Percentiles rank a stretch among this genome's conserved stretches.
Evolutionary conservation across 768 basidiomycete species (phyloP).

Genomic region (Leucocoprinus sp.): DNA sequence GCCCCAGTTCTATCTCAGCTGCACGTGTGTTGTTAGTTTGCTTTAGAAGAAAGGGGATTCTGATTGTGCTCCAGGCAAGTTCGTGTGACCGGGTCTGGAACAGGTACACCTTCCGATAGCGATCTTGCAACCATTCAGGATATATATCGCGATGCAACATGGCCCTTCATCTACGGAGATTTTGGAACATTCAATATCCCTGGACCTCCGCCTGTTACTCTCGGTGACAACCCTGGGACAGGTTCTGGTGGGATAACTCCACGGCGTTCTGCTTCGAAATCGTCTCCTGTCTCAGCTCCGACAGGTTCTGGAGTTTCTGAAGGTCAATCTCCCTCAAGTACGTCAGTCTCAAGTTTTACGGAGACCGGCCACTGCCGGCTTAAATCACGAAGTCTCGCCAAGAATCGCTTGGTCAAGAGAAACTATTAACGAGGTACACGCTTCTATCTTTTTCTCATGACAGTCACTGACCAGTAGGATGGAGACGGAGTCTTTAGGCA

Average conservation of each 20-base stretch:
- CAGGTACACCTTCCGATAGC: slow-evolving; percentile 23
- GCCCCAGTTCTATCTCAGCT: slow-evolving; percentile 42
- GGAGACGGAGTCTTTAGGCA: slow-evolving; percentile 10
- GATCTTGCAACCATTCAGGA: slow-evolving; percentile 29
- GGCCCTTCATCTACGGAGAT: slow-evolving; percentile 28
- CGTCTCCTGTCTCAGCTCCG: slow-evolving; percentile 3
- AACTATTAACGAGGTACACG: not conserved
- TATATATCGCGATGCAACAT: slow-evolving; percentile 24
- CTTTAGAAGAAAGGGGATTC: not conserved
- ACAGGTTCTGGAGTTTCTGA: slow-evolving; percentile 7
- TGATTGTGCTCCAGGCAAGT: slow-evolving; percentile 21
- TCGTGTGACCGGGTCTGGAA: slow-evolving; percentile 29
- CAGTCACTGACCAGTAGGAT: not conserved
- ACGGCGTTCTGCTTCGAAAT: not conserved
- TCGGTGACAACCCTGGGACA: slow-evolving; percentile 19
- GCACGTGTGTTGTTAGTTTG: slow-evolving; percentile 30
- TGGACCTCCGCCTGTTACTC: slow-evolving; percentile 26
- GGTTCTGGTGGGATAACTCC: slow-evolving; percentile 11
- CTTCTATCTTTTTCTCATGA: not conserved
- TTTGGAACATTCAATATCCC: slow-evolving; percentile 29
- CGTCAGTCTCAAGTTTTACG: slow-evolving; percentile 5
- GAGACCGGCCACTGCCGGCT: slow-evolving; percentile 10
- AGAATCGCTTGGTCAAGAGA: slow-evolving; percentile 11
- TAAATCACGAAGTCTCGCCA: slow-evolving; percentile 17
- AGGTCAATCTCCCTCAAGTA: slow-evolving; percentile 3